Evolutionary conservation across 148 eudicot species (phyloP).

Genomic region (Pouteria glomerata): DNA sequence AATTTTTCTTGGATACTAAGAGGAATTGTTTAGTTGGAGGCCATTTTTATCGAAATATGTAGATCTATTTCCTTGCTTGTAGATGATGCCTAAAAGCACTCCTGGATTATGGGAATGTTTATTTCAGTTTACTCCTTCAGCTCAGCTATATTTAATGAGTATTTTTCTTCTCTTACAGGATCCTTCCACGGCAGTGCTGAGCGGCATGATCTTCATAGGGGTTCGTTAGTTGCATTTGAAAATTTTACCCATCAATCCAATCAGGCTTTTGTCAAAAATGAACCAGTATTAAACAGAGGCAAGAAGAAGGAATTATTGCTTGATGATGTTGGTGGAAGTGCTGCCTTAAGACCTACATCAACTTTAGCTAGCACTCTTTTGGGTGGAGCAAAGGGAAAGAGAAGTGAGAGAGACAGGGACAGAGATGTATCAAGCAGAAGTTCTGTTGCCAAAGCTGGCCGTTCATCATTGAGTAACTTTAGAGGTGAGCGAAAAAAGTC

Average conservation of each 20-base stretch:
- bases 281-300: slow-evolving; percentile 67
- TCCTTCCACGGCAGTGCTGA: slow-evolving; percentile 25
- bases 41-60: not conserved
- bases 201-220: slow-evolving; percentile 27
- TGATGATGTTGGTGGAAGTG: slow-evolving; percentile 58
- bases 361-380: slow-evolving; percentile 33
- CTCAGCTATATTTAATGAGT: slow-evolving; percentile 4
- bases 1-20: not conserved
- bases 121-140: not conserved
- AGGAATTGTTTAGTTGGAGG: not conserved
- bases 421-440: slow-evolving; percentile 23
- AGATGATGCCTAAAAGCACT: not conserved
- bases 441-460: slow-evolving; percentile 42
- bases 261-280: slow-evolving; percentile 66
- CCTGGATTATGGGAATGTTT: not conserved
- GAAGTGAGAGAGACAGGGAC: slow-evolving; percentile 67
- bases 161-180: slow-evolving; percentile 31
- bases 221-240: slow-evolving; percentile 35
- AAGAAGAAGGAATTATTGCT: slow-evolving; percentile 83
- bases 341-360: slow-evolving; percentile 38
- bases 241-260: slow-evolving; percentile 42
- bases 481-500: slow-evolving; percentile 79
- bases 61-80: not conserved
- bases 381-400: slow-evolving; percentile 80
- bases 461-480: slow-evolving; percentile 43